Evolutionary conservation across 1,284 basidiomycete genomes (phyloP).

Genomic region (Lentinula novae-zelandiae): DNA sequence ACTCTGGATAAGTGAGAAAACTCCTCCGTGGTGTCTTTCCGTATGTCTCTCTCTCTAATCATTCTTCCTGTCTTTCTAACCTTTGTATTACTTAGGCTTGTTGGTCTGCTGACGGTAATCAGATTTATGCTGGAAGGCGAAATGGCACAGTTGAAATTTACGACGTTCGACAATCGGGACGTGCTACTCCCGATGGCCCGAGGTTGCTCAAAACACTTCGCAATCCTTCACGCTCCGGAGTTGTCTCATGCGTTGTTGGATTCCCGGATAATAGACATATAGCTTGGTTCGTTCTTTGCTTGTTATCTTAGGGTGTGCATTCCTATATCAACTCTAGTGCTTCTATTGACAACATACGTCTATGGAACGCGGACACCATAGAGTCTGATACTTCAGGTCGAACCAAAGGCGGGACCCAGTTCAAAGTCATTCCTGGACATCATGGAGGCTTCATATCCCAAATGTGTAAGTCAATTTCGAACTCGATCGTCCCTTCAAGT

Average conservation of each 20-base stretch:
- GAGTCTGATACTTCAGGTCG: slow-evolving; percentile 56
- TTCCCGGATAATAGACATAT: slow-evolving; percentile 91
- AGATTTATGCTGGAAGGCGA: slow-evolving; percentile 89
- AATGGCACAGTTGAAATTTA: slow-evolving; percentile 93
- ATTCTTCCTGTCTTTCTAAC: slow-evolving; percentile 12
- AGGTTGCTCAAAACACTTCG: slow-evolving; percentile 76
- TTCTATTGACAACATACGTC: slow-evolving; percentile 87
- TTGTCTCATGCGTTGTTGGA: slow-evolving; percentile 85
- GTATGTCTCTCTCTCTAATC: slow-evolving; percentile 38
- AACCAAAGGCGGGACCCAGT: slow-evolving; percentile 68
- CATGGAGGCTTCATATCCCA: slow-evolving; percentile 92
- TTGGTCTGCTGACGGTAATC: slow-evolving; percentile 87
- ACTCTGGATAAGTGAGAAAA: slow-evolving; percentile 83
- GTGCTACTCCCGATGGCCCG: slow-evolving; percentile 58
- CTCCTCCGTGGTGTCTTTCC: slow-evolving; percentile 95
- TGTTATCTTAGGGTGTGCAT: background rate
- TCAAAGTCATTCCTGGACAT: slow-evolving; percentile 96
- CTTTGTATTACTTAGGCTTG: slow-evolving; percentile 60
- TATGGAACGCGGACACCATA: slow-evolving; percentile 87
- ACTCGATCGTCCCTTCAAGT: slow-evolving; percentile 6
- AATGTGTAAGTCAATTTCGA: slow-evolving; percentile 59
- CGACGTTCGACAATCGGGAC: slow-evolving; percentile 79
- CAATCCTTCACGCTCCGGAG: slow-evolving; percentile 87
- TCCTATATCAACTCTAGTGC: slow-evolving; percentile 50
- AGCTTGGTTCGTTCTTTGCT: slow-evolving; percentile 64